phyloP scores from a whole-genome alignment of 768 basidiomycete species.

The Coprinellus micaceus region DNA sequence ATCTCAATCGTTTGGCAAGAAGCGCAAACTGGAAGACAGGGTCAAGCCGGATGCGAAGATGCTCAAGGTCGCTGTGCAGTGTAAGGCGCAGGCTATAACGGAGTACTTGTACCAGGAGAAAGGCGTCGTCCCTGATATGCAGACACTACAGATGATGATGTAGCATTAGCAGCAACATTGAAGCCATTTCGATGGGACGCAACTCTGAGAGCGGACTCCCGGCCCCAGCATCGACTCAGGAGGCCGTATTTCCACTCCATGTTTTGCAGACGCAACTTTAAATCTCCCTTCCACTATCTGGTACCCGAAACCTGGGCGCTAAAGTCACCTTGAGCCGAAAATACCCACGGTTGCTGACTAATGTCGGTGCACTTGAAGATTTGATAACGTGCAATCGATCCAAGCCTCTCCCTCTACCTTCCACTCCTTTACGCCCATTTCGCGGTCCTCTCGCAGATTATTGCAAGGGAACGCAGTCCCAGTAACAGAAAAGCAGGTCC shows the following conservation, averaged over 20 bases:
- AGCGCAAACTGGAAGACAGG: conserved; percentile 57
- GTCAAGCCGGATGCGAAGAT: conserved; percentile 50
- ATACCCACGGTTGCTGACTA: too few species aligned
- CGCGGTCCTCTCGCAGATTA: background rate
- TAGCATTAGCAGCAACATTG: background rate
- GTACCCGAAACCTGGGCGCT: too few species aligned
- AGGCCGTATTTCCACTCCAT: too few species aligned
- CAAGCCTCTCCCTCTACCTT: background rate
- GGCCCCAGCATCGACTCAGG: too few species aligned
- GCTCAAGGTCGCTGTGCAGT: conserved; percentile 63
- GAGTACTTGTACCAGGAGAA: conserved; percentile 70
- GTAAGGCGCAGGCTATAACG: conserved; percentile 64
- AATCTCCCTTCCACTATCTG: too few species aligned
- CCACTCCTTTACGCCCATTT: background rate
- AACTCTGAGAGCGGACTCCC: too few species aligned
- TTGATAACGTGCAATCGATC: conserved; percentile 5
- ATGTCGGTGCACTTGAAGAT: background rate
- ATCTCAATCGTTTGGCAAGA: conserved; percentile 35
- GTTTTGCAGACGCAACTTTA: too few species aligned
- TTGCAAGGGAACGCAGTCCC: background rate
- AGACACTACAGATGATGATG: conserved; percentile 40
- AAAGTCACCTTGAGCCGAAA: too few species aligned
- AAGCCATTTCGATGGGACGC: too few species aligned
- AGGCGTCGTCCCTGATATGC: conserved; percentile 69
- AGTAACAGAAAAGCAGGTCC: background rate